Evolutionary conservation across 257 asterid species (phyloP).

Genomic region (Solanum pinnatisectum): DNA sequence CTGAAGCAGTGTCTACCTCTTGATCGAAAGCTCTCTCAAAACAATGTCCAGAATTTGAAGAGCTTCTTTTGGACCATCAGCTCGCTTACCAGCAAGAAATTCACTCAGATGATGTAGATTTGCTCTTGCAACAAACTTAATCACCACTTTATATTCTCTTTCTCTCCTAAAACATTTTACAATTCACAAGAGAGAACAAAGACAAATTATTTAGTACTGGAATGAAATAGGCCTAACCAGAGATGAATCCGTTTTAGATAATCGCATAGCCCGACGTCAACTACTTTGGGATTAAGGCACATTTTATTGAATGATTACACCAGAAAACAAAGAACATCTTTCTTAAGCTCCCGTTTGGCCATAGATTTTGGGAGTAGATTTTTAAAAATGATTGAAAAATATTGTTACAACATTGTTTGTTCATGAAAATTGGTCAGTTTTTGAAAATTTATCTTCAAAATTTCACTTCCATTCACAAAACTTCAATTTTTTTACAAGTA

Average conservation of each 20-base stretch:
- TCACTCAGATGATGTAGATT: conserved; percentile 81
- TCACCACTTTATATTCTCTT: conserved; percentile 72
- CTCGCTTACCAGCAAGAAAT: conserved; percentile 94
- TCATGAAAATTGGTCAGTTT: background rate
- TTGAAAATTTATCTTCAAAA: background rate
- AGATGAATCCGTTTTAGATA: background rate
- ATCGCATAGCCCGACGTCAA: background rate
- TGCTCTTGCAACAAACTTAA: conserved; percentile 81
- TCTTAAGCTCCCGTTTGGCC: background rate
- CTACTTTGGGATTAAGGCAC: background rate
- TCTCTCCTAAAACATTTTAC: conserved; percentile 46
- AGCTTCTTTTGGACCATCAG: conserved; percentile 90
- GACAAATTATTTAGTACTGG: background rate
- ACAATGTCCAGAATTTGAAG: conserved; percentile 96
- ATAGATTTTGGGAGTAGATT: background rate
- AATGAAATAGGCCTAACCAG: background rate
- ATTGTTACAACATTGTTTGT: background rate
- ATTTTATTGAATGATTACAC: background rate
- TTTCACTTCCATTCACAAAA: background rate
- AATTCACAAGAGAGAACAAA: background rate
- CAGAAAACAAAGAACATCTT: background rate
- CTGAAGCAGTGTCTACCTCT: conserved; percentile 34
- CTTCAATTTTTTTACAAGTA: background rate
- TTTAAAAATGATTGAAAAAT: background rate
- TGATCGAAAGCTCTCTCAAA: conserved; percentile 74